Percentiles rank a stretch among this genome's conserved stretches.
phyloP scores from a whole-genome alignment of 495 filamentous ascomycete species.

The Tuber indicum region DNA sequence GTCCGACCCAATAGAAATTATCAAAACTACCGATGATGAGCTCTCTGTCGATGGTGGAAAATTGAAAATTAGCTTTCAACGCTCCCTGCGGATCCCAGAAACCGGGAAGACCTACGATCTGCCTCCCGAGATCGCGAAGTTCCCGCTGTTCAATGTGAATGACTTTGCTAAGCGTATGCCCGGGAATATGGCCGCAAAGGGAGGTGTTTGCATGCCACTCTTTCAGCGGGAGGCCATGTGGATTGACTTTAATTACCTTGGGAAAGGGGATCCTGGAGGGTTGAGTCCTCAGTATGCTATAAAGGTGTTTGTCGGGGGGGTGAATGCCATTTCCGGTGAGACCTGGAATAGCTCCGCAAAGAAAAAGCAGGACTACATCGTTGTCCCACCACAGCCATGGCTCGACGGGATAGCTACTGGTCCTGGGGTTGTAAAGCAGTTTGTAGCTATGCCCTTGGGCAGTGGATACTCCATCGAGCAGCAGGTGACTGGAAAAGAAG shows the following conservation, averaged over 20 bases:
- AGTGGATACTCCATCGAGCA: conserved; percentile 50
- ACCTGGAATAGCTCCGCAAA: not conserved
- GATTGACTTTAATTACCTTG: conserved; percentile 7
- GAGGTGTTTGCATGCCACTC: conserved; percentile 49
- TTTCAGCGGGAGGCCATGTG: conserved; percentile 39
- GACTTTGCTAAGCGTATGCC: conserved; percentile 42
- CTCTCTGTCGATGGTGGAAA: conserved; percentile 12
- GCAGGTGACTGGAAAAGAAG: conserved; percentile 48
- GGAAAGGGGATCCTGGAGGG: not conserved
- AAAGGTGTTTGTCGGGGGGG: conserved; percentile 47
- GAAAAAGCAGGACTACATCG: conserved; percentile 48
- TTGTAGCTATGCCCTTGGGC: conserved; percentile 47
- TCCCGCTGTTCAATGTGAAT: conserved; percentile 45
- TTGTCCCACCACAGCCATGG: conserved; percentile 45
- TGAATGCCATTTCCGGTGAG: conserved; percentile 50
- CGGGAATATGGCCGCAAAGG: conserved; percentile 42
- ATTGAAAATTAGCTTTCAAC: conserved; percentile 41
- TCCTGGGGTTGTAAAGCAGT: conserved; percentile 44
- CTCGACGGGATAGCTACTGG: conserved; percentile 47
- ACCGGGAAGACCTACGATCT: conserved; percentile 41
- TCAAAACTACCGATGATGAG: not conserved
- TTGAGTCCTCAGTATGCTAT: conserved; percentile 43
- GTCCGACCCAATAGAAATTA: not conserved
- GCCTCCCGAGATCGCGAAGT: conserved; percentile 44
- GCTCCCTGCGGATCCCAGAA: conserved; percentile 49